Evolutionary conservation across 768 basidiomycete genomes (phyloP).

Genomic region (Panaeolus cyanescens): DNA sequence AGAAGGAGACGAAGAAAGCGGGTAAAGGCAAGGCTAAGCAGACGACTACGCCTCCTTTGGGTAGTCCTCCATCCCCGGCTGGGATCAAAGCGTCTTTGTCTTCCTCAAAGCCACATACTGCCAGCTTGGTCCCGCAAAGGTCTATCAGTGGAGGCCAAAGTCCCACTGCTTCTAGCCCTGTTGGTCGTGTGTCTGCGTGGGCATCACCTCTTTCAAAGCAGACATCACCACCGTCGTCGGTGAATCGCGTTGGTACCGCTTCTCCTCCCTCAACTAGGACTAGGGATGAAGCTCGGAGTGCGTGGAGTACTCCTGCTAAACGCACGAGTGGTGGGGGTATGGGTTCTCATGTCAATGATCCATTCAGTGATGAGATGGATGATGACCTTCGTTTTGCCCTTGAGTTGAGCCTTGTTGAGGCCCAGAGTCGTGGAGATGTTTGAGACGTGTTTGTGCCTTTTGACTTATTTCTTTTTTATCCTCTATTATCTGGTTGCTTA

Average conservation of each 20-base stretch:
- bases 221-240: conserved; percentile 6
- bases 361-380: conserved; percentile 45
- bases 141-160: background rate
- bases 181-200: conserved; percentile 37
- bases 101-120: background rate
- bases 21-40: background rate
- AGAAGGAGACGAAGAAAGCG: conserved; percentile 4
- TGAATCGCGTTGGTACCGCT: background rate
- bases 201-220: conserved; percentile 33
- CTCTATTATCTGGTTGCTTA: background rate
- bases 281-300: background rate
- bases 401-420: conserved; percentile 73
- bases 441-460: background rate
- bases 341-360: background rate
- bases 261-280: background rate
- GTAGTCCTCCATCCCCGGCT: background rate
- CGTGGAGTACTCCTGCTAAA: conserved; percentile 12
- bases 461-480: background rate
- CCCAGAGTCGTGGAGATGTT: conserved; percentile 32
- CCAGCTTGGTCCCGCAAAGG: background rate
- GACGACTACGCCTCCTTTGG: background rate
- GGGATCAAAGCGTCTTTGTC: conserved; percentile 4
- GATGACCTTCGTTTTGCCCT: conserved; percentile 67
- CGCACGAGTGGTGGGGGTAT: conserved; percentile 1
- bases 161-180: conserved; percentile 9